Evolutionary conservation across 2,329 filamentous ascomycete genomes (phyloP).

Genomic region (Myriangium duriaei): DNA sequence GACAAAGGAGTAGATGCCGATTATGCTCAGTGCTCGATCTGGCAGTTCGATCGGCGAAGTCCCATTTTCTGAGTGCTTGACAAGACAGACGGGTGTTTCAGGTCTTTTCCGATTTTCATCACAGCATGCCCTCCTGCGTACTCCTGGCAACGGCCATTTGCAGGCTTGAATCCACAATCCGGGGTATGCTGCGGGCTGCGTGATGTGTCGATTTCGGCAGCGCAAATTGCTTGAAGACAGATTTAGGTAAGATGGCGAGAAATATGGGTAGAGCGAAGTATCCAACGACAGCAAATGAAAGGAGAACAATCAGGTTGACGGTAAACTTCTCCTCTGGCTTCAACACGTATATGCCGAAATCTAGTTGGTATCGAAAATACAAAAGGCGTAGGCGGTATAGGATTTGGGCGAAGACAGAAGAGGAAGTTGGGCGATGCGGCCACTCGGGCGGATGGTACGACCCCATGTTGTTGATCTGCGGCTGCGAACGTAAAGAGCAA

Average conservation of each 20-base stretch:
- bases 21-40: too few relatives aligned
- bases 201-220: neutral
- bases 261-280: slow-evolving; percentile 10
- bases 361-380: slow-evolving; percentile 20
- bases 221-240: neutral
- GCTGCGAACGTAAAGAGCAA: too few relatives aligned
- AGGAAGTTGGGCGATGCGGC: slow-evolving; percentile 15
- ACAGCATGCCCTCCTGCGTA: neutral
- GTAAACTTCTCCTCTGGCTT: slow-evolving; percentile 18
- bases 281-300: slow-evolving; percentile 13
- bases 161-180: neutral
- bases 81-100: too few relatives aligned
- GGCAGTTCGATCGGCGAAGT: too few relatives aligned
- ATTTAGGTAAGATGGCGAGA: neutral
- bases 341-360: slow-evolving; percentile 19
- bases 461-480: too few relatives aligned
- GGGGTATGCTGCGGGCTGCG: neutral
- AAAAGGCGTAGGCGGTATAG: slow-evolving; percentile 16
- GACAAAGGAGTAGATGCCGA: too few relatives aligned
- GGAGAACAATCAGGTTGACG: slow-evolving; percentile 17
- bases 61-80: too few relatives aligned
- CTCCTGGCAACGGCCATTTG: neutral
- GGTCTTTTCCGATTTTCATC: too few relatives aligned
- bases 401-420: slow-evolving; percentile 13
- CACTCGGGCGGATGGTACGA: slow-evolving; percentile 17